Evolutionary conservation across 345 rosid species (phyloP).

Genomic region (Odontarrhena argentea): DNA sequence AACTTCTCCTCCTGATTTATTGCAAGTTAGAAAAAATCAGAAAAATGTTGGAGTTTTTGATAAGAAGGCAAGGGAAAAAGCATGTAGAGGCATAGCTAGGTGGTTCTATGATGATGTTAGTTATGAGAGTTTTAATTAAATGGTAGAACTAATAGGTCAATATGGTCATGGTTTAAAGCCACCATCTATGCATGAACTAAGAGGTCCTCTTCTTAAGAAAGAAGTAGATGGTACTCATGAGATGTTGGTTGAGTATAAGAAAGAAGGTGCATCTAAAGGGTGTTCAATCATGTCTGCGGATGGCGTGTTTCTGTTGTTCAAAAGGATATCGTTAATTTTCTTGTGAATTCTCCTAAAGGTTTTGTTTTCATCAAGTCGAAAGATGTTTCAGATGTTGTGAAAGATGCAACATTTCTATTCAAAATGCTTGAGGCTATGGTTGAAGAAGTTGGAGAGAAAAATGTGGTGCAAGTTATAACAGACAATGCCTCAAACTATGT

Average conservation of each 20-base stretch:
- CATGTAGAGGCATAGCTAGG: neutral
- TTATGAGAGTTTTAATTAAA: no score
- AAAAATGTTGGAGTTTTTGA: neutral
- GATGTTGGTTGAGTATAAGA: neutral
- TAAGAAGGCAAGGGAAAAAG: neutral
- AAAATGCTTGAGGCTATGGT: neutral
- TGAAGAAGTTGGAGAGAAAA: slow-evolving; percentile 9
- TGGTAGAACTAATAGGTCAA: neutral
- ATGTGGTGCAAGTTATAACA: neutral
- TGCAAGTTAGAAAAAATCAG: neutral
- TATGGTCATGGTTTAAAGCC: neutral
- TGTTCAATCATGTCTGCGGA: slow-evolving; percentile 10
- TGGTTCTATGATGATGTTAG: neutral
- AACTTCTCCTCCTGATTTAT: neutral
- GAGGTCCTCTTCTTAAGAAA: neutral
- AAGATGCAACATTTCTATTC: neutral
- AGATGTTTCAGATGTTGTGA: neutral
- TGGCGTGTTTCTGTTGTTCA: slow-evolving; percentile 1
- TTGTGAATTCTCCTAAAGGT: neutral
- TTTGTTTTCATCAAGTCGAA: neutral
- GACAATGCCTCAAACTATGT: no score
- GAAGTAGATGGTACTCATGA: neutral
- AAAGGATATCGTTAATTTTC: slow-evolving; percentile 5
- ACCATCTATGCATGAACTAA: neutral
- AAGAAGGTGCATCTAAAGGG: neutral